These are phyloP conservation scores for Stipa capillata DNA, from an alignment of 176 grass and related monocot species.

Conservation along the genomic window DNA sequence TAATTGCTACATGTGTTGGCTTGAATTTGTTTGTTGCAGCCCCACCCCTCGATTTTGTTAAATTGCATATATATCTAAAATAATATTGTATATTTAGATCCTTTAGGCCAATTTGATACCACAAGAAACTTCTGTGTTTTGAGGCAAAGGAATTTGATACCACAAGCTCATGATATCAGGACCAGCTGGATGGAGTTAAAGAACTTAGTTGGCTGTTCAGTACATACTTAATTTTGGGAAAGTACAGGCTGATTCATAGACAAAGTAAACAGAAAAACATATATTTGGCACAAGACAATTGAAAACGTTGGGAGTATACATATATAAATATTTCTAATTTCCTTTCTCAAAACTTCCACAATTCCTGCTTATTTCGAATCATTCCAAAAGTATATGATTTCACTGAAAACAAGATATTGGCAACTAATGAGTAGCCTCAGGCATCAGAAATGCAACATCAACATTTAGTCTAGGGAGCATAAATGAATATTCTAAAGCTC, in stretches of 20 bases:
- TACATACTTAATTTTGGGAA: neutral
- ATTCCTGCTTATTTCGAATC: neutral
- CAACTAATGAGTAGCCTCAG: neutral
- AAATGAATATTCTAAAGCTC: neutral
- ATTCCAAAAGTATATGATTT: neutral
- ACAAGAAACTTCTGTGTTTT: too few relatives aligned
- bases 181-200: neutral
- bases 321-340: too few relatives aligned
- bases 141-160: too few relatives aligned
- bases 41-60: neutral
- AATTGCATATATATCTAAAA: neutral
- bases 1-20: neutral
- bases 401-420: neutral
- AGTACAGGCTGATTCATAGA: neutral
- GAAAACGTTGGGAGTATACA: neutral
- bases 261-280: neutral
- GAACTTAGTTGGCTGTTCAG: neutral
- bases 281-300: neutral
- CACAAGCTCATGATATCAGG: neutral
- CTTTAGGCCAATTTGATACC: neutral
- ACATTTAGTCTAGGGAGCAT: neutral
- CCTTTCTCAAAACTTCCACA: neutral
- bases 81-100: neutral
- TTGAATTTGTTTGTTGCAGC: neutral
- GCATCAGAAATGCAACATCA: neutral